Percentiles rank a stretch among this genome's conserved stretches.
Conservation (phyloP, 176 grass and related monocot genomes). For the Eragrostis curvula region DNA sequence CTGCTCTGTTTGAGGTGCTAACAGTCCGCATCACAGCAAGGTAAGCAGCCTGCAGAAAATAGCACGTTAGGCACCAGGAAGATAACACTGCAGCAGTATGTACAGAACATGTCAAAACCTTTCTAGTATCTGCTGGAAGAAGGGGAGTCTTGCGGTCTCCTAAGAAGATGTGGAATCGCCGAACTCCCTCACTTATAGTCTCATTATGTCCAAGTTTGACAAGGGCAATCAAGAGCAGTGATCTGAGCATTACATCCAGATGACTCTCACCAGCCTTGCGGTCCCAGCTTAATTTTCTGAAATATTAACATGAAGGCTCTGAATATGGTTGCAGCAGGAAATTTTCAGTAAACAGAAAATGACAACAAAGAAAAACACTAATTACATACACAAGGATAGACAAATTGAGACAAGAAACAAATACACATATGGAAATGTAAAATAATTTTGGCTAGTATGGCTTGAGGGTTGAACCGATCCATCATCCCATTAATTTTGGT, state of each 20-base stretch:
- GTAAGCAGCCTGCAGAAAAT: slow-evolving; percentile 78
- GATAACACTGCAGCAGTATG: slow-evolving; percentile 1
- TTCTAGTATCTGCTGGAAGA: slow-evolving; percentile 78
- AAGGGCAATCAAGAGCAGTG: slow-evolving; percentile 70
- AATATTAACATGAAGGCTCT: slow-evolving; percentile 34
- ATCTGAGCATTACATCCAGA: slow-evolving; percentile 85
- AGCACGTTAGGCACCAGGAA: slow-evolving; percentile 30
- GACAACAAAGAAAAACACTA: not conserved
- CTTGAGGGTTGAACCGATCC: not conserved
- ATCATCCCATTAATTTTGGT: not conserved
- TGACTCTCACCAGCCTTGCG: slow-evolving; percentile 76
- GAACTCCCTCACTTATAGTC: slow-evolving; percentile 74
- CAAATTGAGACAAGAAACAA: not conserved
- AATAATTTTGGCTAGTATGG: not conserved
- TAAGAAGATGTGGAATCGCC: slow-evolving; percentile 65
- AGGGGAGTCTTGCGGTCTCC: slow-evolving; percentile 62
- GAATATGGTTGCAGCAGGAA: slow-evolving; percentile 14
- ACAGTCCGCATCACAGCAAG: slow-evolving; percentile 77
- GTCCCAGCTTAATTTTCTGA: slow-evolving; percentile 92
- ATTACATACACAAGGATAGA: not conserved
- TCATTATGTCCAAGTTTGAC: slow-evolving; percentile 66
- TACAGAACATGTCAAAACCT: slow-evolving; percentile 51
- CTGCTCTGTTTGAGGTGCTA: slow-evolving; percentile 57
- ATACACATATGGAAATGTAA: slow-evolving; percentile 4
- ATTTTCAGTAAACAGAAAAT: not conserved